These are phyloP conservation scores for Fragilaria crotonensis DNA, from an alignment of 108 stramenopile species.

Conservation along the genomic window DNA sequence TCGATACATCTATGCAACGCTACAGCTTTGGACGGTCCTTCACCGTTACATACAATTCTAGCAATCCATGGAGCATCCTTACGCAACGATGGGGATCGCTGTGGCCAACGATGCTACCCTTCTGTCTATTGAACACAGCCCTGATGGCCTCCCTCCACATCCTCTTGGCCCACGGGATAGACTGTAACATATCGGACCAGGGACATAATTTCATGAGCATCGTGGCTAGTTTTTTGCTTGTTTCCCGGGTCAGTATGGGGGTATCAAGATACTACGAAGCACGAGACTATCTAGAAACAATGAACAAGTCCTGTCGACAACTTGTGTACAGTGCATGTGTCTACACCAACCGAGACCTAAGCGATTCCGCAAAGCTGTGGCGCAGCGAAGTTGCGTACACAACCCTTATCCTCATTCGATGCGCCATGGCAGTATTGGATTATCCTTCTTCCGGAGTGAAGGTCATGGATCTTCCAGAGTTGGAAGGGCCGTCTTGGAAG, in stretches of 20 bases:
- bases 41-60: constrained; percentile 12
- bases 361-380: constrained; percentile 29
- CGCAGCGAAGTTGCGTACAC: constrained; percentile 33
- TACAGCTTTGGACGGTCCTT: too few relatives aligned
- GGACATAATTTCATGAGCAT: constrained; percentile 23
- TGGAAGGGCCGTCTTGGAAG: not conserved
- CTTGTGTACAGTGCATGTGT: not conserved
- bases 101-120: constrained; percentile 9
- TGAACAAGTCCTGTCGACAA: not conserved
- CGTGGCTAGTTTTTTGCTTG: constrained; percentile 3
- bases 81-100: constrained; percentile 15
- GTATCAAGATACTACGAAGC: not conserved
- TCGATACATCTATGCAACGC: too few relatives aligned
- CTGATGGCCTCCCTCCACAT: constrained; percentile 1
- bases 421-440: constrained; percentile 16
- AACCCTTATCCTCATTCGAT: constrained; percentile 23
- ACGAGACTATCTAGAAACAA: not conserved
- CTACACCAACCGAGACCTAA: constrained; percentile 6
- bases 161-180: not conserved
- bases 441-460: not conserved
- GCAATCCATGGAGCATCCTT: constrained; percentile 16
- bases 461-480: not conserved
- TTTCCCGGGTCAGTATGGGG: constrained; percentile 3
- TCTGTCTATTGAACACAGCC: constrained; percentile 5
- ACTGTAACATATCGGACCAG: constrained; percentile 7